Evolutionary conservation across 1,139 yeast species (phyloP).

Genomic region (Hyphopichia wangnamkhiaoensis): DNA sequence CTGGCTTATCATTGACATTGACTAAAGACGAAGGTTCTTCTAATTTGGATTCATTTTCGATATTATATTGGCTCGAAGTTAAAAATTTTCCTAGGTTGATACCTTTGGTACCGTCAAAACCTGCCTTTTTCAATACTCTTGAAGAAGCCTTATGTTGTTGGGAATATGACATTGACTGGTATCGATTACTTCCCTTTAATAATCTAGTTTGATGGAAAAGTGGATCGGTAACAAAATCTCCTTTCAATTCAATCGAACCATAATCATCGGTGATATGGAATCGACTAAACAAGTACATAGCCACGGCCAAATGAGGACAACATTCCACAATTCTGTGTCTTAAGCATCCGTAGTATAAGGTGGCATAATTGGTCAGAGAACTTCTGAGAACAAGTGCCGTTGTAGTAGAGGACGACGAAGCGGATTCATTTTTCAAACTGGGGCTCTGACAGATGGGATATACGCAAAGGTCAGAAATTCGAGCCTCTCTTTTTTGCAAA

Average conservation of each 20-base stretch:
- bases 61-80: constrained; percentile 14
- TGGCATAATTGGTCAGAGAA: constrained; percentile 6
- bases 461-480: constrained; percentile 19
- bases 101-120: constrained; percentile 20
- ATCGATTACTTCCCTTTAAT: constrained; percentile 27
- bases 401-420: neutral
- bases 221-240: constrained; percentile 11
- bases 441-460: neutral
- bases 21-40: neutral
- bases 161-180: constrained; percentile 23
- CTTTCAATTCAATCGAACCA: constrained; percentile 24
- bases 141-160: constrained; percentile 31
- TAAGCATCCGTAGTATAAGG: constrained; percentile 24
- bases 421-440: neutral
- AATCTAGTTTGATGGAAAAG: constrained; percentile 22
- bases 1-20: constrained; percentile 13
- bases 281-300: constrained; percentile 30
- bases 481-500: constrained; percentile 25
- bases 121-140: constrained; percentile 22
- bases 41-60: neutral
- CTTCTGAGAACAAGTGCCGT: constrained; percentile 12
- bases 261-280: constrained; percentile 33
- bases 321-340: constrained; percentile 28
- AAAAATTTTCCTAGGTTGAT: constrained; percentile 22
- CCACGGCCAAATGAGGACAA: constrained; percentile 32